Base-by-base conservation (phyloP, 305 asterid species). In the Fraxinus xanthoxyloides region DNA sequence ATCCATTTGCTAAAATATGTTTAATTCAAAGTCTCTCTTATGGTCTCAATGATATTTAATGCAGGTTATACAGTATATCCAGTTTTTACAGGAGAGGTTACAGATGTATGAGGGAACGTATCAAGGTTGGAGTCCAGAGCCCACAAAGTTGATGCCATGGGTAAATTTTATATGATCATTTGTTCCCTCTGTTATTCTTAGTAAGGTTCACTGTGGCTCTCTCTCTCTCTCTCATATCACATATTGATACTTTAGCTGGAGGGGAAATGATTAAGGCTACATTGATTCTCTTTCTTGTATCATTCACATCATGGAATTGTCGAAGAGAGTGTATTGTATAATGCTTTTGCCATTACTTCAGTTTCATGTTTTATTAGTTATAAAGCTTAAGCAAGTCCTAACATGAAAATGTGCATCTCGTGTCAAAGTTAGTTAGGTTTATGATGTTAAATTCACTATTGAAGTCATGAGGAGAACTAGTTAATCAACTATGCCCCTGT, bases 1-100 rank as follows among this genome's bases (percentile, higher is more conserved):
- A 21, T 82, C 24, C 36, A n/a, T 43, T 80, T 75, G 51, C 31
- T 73, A 56, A 38, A 54, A 81, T 5, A 21, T 77, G 15, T 72
- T 13, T 7, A 2, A 13, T 63, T 30, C 61, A 79, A 67, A 74
- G 69, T 80, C 82, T 80, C 28, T 77, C 36, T 34, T 78, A 70
- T 76, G 73, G 48, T 61, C 72, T 51, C 13, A 9, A 24, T 26
- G 32, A 63, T 79, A 9, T 56, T 74, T 72, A 17, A 34, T 91
- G 90, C 92, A 94, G 98, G 98, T 93, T 85, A 92, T 90, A 82
- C 92, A 94, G 81, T 93, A 94, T 87, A 87, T 94, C 84, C 94
- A 91, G 85, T 94, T 88, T 84, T 86, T 95, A 65, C 92, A 93
- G 54, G 97, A 89, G 81, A 94, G 86, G 82, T 21, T 95, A 85